Evolutionary conservation across 169 alveolate species (phyloP).

Genomic region (Perkinsus marinus): DNA sequence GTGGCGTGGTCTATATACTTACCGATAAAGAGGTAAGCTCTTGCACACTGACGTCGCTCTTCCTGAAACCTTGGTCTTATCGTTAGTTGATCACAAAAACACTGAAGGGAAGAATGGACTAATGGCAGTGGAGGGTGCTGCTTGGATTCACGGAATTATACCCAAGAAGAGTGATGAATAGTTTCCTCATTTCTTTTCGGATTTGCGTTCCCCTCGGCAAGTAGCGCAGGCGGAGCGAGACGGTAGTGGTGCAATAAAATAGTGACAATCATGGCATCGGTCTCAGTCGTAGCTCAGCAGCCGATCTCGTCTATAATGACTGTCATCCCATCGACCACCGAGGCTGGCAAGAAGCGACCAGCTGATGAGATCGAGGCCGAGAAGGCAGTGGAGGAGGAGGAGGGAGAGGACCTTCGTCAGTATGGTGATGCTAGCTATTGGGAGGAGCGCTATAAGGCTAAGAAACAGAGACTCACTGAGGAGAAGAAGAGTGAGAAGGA

Average conservation of each 20-base stretch:
- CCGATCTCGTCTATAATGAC: background rate
- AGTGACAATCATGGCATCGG: background rate
- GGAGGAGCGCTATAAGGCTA: background rate
- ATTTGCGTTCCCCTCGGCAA: background rate
- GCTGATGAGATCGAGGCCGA: background rate
- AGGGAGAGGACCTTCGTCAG: background rate
- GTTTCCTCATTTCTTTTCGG: background rate
- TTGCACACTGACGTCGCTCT: background rate
- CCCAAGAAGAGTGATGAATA: background rate
- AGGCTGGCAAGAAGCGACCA: background rate
- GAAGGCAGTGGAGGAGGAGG: background rate
- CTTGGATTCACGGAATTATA: background rate
- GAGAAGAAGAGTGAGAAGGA: background rate
- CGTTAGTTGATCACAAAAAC: slow-evolving; percentile 27
- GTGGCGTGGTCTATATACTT: slow-evolving; percentile 25
- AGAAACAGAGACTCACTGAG: background rate
- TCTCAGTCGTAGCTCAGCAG: background rate
- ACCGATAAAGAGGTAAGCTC: slow-evolving; percentile 40
- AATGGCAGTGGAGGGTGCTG: too few species aligned
- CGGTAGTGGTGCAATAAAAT: too few species aligned
- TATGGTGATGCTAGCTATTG: background rate
- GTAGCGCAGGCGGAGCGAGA: too few species aligned
- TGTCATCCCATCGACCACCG: background rate
- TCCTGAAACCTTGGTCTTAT: background rate
- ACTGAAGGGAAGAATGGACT: slow-evolving; percentile 55